Base-by-base conservation (phyloP, 164 flowering plant species). In the Magnolia sinica region DNA sequence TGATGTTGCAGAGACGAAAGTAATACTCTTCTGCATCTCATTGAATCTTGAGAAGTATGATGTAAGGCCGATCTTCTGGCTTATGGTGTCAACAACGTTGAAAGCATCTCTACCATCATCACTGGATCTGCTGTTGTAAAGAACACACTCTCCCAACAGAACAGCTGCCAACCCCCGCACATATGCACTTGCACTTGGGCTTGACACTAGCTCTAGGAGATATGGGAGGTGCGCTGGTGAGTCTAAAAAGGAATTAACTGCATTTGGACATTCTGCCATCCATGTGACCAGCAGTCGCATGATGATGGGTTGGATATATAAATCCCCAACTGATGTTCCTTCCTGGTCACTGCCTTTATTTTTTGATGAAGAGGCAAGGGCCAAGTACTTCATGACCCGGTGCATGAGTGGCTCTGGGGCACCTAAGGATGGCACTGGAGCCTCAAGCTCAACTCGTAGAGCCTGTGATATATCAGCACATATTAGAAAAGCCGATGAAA, bases 131-230 rank as follows among this genome's bases (percentile, higher is more conserved):
- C 88, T 91, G 79, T 72, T 72, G 68, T 82, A 92, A 55, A 94
- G 82, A 58, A 91, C 90, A 84, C 99, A 94, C 70, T 92, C 98
- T 18, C 99, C 99, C 85, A 94, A 80, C 14, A 96, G 86, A 81
- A 88, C 75, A 23, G 98, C 98, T 8, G 96, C 91, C 82, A 96
- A 80, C 29, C 99, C 99, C 83, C 88, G 86, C 11, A 79, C 74
- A 78, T 83, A 87, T 50, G 83, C 89, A 13, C 92, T 87, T 52
- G 83, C 83, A 73, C 89, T 83, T 70, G 86, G 81, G 83, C 84
- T 86, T 72, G 91, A 83, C 20, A 96, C 88, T 77, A 92, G 76
- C 86, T 96, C 99, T n/a, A 92, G 91, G 77, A 96, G 83, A 85
- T 86, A 93, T 1, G 98, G 89, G 50, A 92, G 89, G 80, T 96